Conservation (phyloP, 2,329 filamentous ascomycete species). For the Trichoderma oligosporum region DNA sequence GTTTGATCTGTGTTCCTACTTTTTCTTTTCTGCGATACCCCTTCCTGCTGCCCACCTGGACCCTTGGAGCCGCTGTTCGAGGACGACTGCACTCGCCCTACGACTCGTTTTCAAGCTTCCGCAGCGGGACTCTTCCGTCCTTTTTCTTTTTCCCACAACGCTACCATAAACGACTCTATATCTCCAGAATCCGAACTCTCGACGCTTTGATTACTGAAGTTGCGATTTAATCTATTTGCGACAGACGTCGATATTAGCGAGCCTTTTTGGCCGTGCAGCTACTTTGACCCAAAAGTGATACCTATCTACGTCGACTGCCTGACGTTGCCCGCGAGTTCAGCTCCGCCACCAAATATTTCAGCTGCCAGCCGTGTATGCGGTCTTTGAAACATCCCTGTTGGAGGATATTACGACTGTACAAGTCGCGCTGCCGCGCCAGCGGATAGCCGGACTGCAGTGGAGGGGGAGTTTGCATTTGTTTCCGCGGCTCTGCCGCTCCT, state of each 20-base stretch:
- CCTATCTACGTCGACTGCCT: neutral
- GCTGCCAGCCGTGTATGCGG: neutral
- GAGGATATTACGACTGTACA: slow-evolving; percentile 31
- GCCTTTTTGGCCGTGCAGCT: neutral
- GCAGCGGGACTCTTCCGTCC: slow-evolving; percentile 1
- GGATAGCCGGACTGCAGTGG: slow-evolving; percentile 47
- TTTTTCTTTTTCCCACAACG: neutral
- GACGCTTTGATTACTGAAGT: neutral
- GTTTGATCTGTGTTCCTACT: slow-evolving; percentile 20
- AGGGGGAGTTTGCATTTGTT: slow-evolving; percentile 50
- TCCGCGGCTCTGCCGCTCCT: slow-evolving; percentile 57
- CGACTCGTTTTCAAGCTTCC: slow-evolving; percentile 24
- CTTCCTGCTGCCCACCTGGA: slow-evolving; percentile 18
- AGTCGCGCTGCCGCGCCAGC: slow-evolving; percentile 41
- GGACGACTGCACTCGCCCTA: slow-evolving; percentile 42
- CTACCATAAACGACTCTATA: neutral
- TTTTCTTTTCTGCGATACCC: slow-evolving; percentile 20
- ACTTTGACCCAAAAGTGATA: neutral
- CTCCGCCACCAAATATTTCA: slow-evolving; percentile 11
- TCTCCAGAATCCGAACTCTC: neutral
- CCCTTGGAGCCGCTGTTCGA: slow-evolving; percentile 34
- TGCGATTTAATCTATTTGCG: neutral
- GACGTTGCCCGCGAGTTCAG: slow-evolving; percentile 6
- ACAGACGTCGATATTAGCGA: neutral
- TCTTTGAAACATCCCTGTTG: neutral